phyloP scores from a whole-genome alignment of 2,329 filamentous ascomycete genomes.

The Cladophialophora yegresii region DNA sequence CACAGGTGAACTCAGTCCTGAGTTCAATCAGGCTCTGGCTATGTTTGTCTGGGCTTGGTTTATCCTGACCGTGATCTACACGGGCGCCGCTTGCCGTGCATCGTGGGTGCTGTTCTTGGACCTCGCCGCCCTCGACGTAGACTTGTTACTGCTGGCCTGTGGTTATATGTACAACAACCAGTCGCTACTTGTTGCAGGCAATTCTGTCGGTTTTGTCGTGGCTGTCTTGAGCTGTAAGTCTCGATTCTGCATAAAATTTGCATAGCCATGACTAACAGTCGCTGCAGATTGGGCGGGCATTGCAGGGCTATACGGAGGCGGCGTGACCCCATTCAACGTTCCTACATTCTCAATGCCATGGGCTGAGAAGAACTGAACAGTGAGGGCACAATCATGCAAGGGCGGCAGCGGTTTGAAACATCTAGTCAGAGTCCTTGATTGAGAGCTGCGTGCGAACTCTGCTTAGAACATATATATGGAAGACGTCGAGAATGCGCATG shows the following conservation, averaged over 20 bases:
- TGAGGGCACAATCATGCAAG: background rate
- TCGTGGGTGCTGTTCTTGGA: constrained; percentile 38
- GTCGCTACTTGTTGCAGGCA: constrained; percentile 32
- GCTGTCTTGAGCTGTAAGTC: constrained; percentile 38
- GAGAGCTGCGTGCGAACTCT: background rate
- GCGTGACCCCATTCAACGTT: constrained; percentile 33
- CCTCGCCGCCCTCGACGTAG: constrained; percentile 37
- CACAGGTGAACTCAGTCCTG: constrained; percentile 33
- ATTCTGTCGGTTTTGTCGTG: constrained; percentile 37
- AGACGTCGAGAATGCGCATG: background rate
- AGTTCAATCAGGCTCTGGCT: constrained; percentile 38
- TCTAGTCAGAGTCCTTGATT: background rate
- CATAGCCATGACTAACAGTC: background rate
- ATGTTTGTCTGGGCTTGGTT: constrained; percentile 41
- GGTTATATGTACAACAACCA: constrained; percentile 36
- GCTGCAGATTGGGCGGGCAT: constrained; percentile 35
- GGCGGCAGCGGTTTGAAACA: background rate
- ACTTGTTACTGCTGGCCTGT: constrained; percentile 37
- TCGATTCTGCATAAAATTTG: background rate
- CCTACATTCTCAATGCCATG: constrained; percentile 30
- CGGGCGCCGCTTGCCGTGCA: constrained; percentile 35
- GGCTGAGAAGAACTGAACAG: constrained; percentile 12
- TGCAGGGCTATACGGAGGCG: constrained; percentile 33
- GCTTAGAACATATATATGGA: background rate
- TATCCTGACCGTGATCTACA: constrained; percentile 38